A percentile compares a stretch with the other conserved stretches of the same genome.
Conservation (phyloP, 768 basidiomycete genomes). For the Tylopilus sp. region DNA sequence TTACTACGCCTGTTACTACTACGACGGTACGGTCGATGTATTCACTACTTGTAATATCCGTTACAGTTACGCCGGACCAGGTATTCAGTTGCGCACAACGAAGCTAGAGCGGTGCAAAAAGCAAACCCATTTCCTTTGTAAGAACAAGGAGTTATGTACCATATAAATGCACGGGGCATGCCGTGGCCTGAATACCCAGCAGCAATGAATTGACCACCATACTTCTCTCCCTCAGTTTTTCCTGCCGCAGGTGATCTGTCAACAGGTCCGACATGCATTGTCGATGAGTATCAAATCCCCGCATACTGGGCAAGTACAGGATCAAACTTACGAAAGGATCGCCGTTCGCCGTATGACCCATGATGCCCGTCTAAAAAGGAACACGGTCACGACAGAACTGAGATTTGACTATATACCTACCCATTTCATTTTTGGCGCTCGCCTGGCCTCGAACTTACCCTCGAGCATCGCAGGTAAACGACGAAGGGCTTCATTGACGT, state of each 20-base stretch:
- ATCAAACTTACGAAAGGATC: conserved; percentile 61
- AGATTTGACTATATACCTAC: too few species aligned
- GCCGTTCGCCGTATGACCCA: conserved; percentile 61
- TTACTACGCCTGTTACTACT: too few species aligned
- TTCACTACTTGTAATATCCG: too few species aligned
- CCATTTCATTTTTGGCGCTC: conserved; percentile 80
- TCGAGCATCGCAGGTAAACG: conserved; percentile 55
- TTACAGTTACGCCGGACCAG: too few species aligned
- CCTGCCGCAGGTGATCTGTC: conserved; percentile 24
- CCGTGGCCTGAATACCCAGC: conserved; percentile 79
- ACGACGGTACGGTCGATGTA: too few species aligned
- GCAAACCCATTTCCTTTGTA: too few species aligned
- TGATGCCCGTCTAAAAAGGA: conserved; percentile 69
- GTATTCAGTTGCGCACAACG: too few species aligned
- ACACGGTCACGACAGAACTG: not conserved
- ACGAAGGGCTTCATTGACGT: conserved; percentile 49
- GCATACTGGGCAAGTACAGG: not conserved
- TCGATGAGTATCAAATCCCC: not conserved
- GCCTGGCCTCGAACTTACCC: too few species aligned
- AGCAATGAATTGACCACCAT: conserved; percentile 63
- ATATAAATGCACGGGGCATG: conserved; percentile 73
- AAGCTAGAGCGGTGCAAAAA: too few species aligned
- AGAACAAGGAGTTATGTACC: conserved; percentile 35
- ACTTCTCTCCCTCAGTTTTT: conserved; percentile 20
- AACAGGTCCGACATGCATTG: conserved; percentile 59